Base-by-base conservation (phyloP, 805 yeast species). In the Sungouiozyma intestinalis region DNA sequence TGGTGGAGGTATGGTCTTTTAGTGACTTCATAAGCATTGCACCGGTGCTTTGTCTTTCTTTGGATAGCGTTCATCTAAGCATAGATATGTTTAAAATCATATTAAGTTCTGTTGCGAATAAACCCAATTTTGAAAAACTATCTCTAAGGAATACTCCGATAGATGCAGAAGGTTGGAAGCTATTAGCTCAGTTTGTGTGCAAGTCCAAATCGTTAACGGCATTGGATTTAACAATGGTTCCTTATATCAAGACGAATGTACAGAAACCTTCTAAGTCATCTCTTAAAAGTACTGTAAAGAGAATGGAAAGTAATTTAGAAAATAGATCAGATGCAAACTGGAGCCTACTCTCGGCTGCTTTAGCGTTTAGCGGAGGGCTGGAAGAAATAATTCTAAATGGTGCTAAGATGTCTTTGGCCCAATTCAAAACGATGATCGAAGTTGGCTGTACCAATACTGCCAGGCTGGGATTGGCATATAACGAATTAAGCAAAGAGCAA, bases 11-110 rank as follows among this genome's bases (percentile, higher is more conserved):
- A 21, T 74, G 84, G 51, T 78, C 96, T 0, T 85, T 88, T 55
- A 76, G 94, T 14, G 97, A 88, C 60, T 90, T 88, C 51, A 64
- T 88, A 20, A 70, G 95, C 39, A 77, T 86, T 41, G 92, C 94
- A 0, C 95, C 96, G 0, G 73, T 88, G 5, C 68, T 79, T 16
- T 79, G 87, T 57, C 60, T 88, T 4, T 76, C 85, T 0, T 64
- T 90, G 29, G 97, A 88, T 64, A 90, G 94, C 41, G 88, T 84
- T 21, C 64, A 72, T 9, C 60, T 90, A 32, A 76, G 92, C 1
- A 69, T 70, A 18, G 88, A 81, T 40, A 90, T 87, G 85, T 68
- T 87, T 43, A 69, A 80, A 48, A 72, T 81, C 8, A 63, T 88
- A 16, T 60, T 87, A 35, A 66, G 81, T 42, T 75, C 95, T 0